These are phyloP conservation scores for Lichtheimia ramosa DNA, from an alignment of 371 early-diverging fungal species.

Conservation along the genomic window DNA sequence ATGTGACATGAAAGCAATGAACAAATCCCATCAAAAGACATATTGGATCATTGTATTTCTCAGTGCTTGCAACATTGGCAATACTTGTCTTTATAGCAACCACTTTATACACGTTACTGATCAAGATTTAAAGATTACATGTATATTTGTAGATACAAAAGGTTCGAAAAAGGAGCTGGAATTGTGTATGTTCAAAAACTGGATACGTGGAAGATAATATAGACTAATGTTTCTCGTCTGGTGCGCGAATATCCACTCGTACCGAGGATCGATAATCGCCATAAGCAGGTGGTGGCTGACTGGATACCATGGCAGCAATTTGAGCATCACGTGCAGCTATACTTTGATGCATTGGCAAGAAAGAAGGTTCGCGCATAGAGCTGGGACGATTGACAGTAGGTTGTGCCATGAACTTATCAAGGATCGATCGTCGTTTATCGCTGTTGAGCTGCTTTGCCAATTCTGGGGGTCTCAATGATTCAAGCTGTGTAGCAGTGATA, in stretches of 20 bases:
- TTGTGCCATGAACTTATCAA: slow-evolving; percentile 12
- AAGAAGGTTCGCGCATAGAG: slow-evolving; percentile 14
- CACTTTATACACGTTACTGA: no score
- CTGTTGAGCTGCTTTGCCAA: slow-evolving; percentile 16
- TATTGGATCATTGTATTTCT: no score
- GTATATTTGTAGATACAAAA: no score
- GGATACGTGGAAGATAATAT: no score
- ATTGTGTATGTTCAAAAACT: no score
- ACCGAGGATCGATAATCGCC: slow-evolving; percentile 18
- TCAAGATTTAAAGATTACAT: no score
- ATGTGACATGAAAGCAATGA: no score
- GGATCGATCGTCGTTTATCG: slow-evolving; percentile 18
- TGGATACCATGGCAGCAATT: slow-evolving; percentile 4
- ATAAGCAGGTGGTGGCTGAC: slow-evolving; percentile 16
- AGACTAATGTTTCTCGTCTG: neutral
- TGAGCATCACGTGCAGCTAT: slow-evolving; percentile 10
- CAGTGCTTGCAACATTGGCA: no score
- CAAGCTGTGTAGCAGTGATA: slow-evolving; percentile 24
- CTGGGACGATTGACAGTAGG: slow-evolving; percentile 8
- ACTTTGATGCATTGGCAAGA: slow-evolving; percentile 17
- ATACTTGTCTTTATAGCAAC: no score
- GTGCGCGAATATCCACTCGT: slow-evolving; percentile 4
- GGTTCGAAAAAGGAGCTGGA: no score
- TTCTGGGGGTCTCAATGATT: slow-evolving; percentile 20
- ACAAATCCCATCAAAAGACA: no score